Evolutionary conservation across 441 rosid species (phyloP), one percentile per base, ranked within the genome.

Genomic region (Adansonia madagascariensis): DNA sequence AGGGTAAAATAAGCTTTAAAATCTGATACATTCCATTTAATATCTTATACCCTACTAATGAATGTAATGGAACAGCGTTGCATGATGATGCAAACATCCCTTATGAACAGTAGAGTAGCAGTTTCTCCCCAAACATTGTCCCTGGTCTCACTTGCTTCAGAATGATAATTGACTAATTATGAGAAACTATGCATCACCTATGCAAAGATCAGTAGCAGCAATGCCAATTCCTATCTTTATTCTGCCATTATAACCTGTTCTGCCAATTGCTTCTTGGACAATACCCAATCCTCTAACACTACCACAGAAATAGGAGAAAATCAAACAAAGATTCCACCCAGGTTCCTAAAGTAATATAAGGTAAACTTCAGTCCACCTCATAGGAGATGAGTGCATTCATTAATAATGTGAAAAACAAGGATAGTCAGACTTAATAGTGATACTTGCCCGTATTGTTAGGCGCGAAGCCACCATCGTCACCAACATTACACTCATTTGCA

Each of bases 381-480:
- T 31, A 31, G 4, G 35, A 27, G 31, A 27, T 27, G 47, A 72
- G 74, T 66, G 49, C 6, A 8, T 27, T 68, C 47, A 47, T 46
- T 1, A 4, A 18, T 11, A 62, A 77, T 39, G 57, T 68, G 55
- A 18, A 57, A 56, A 55, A 73, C 20, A 6, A 79, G 41, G 57
- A 82, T 50, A 71, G 17, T 65, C 41, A 68, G 41, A 46, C n/a
- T 68, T 44, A 18, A 67, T 20, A 20, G n/a, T 11, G 71, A 77
- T 46, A 80, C 84, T 80, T 78, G 87, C 99, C 97, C 92, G 67
- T 94, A 90, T 72, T 89, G 78, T 92, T 89, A 61, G 99, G 99
- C 84, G 94, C 88, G 84, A 95, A 89, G 79, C 98, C 99, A 84
- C 99, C 98, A 86, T 89, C 97, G 76, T 91, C 97, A 80, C 97